Evolutionary conservation across 352 stramenopile genomes (phyloP).

Genomic region (Globisporangium cylindrosporum): DNA sequence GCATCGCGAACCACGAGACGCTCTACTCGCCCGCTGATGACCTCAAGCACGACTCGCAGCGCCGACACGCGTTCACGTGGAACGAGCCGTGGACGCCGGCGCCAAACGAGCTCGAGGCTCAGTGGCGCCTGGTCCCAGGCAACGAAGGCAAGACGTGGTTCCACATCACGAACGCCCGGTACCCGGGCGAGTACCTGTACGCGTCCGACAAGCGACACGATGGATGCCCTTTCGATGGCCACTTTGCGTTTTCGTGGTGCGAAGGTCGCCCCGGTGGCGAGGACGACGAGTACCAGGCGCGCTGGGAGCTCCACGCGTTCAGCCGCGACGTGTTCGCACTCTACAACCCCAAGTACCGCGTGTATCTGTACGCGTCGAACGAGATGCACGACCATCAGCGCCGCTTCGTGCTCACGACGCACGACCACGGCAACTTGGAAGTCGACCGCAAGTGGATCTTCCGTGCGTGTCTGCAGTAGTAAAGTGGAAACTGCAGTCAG

Average conservation of each 20-base stretch:
- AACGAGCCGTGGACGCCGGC: background rate
- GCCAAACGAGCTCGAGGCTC: background rate
- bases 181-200: conserved; percentile 9
- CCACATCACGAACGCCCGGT: conserved; percentile 8
- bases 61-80: conserved; percentile 5
- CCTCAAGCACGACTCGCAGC: conserved; percentile 1
- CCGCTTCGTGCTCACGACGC: conserved; percentile 4
- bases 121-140: conserved; percentile 3
- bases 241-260: conserved; percentile 3
- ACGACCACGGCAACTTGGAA: background rate
- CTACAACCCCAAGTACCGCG: conserved; percentile 3
- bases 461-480: background rate
- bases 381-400: conserved; percentile 4
- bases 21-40: conserved; percentile 7
- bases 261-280: background rate
- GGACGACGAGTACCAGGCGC: background rate
- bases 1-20: background rate
- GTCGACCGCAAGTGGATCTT: conserved; percentile 3
- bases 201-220: background rate
- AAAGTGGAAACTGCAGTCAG: too few relatives aligned
- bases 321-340: conserved; percentile 10
- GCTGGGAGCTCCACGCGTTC: conserved; percentile 9
- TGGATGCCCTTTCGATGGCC: background rate
- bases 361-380: conserved; percentile 7
- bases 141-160: conserved; percentile 13